phyloP scores from a whole-genome alignment of 129 eudicot species.

The Lactuca sativa region DNA sequence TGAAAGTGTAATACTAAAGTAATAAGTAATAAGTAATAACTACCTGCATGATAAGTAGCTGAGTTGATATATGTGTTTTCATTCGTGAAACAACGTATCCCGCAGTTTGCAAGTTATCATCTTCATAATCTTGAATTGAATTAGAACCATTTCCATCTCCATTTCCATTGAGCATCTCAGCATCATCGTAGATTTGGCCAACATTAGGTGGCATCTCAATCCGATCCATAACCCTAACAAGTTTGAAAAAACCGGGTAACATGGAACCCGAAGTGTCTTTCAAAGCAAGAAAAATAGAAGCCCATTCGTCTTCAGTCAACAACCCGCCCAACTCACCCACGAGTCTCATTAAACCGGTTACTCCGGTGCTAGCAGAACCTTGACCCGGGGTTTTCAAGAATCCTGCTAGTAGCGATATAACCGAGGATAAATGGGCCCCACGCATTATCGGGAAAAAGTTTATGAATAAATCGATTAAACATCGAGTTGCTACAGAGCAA shows the following conservation, averaged over 20 bases:
- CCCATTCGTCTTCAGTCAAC: slow-evolving; percentile 90
- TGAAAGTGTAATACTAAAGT: background rate
- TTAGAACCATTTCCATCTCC: slow-evolving; percentile 31
- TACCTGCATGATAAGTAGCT: slow-evolving; percentile 85
- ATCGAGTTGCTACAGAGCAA: slow-evolving; percentile 72
- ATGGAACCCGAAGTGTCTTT: slow-evolving; percentile 64
- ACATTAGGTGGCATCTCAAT: slow-evolving; percentile 62
- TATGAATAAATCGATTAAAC: slow-evolving; percentile 69
- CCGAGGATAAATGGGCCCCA: slow-evolving; percentile 58
- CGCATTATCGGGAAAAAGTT: slow-evolving; percentile 62
- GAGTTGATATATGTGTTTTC: slow-evolving; percentile 80
- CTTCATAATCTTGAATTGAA: slow-evolving; percentile 46
- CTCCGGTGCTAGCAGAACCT: slow-evolving; percentile 77
- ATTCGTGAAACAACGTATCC: slow-evolving; percentile 81
- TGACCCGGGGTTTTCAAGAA: slow-evolving; percentile 67
- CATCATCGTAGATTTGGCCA: slow-evolving; percentile 33
- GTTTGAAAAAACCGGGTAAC: slow-evolving; percentile 59
- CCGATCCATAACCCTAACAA: slow-evolving; percentile 62
- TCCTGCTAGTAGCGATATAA: slow-evolving; percentile 57
- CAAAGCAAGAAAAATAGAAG: slow-evolving; percentile 55
- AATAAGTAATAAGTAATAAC: slow-evolving; percentile 5
- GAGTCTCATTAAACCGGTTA: slow-evolving; percentile 72
- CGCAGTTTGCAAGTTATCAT: slow-evolving; percentile 79
- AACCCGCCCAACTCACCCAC: slow-evolving; percentile 58
- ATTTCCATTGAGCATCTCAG: slow-evolving; percentile 44